Conservation (phyloP, 225 moss, liverwort and hornwort species). For the Sphagnum tenellum region DNA sequence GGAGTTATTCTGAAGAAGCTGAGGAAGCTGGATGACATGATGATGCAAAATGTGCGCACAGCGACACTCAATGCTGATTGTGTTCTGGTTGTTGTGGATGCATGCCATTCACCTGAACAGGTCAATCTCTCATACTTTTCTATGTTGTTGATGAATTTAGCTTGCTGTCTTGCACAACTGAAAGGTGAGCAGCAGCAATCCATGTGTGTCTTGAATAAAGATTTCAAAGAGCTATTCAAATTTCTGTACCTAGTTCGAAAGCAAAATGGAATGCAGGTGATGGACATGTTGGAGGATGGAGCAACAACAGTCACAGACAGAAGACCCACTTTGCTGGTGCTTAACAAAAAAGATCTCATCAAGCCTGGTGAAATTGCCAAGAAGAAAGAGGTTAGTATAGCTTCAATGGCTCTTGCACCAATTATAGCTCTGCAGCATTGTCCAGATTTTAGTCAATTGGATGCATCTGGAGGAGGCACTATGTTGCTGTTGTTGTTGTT, state of each 20-base stretch:
- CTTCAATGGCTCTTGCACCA: neutral
- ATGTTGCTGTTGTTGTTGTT: too few relatives aligned
- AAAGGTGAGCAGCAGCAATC: too few relatives aligned
- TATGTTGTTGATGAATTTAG: too few relatives aligned
- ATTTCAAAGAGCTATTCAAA: too few relatives aligned
- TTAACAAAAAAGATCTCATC: slow-evolving; percentile 82
- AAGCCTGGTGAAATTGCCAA: slow-evolving; percentile 75
- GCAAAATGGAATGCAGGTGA: slow-evolving; percentile 29
- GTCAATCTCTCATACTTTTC: slow-evolving; percentile 8
- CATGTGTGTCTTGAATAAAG: too few relatives aligned
- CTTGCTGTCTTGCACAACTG: too few relatives aligned
- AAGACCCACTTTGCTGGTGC: slow-evolving; percentile 65
- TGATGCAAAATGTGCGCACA: slow-evolving; percentile 89
- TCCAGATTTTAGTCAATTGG: too few relatives aligned
- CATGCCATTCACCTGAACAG: slow-evolving; percentile 67
- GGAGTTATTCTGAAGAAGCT: slow-evolving; percentile 63
- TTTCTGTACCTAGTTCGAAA: too few relatives aligned
- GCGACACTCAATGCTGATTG: slow-evolving; percentile 78
- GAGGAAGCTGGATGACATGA: slow-evolving; percentile 82
- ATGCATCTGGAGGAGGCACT: too few relatives aligned
- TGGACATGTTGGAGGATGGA: slow-evolving; percentile 49
- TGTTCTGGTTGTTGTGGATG: slow-evolving; percentile 75
- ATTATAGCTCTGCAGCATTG: too few relatives aligned
- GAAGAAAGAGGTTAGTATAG: slow-evolving; percentile 46
- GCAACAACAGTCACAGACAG: slow-evolving; percentile 30